These are phyloP conservation scores for Lactifluus subvellereus DNA, from an alignment of 768 basidiomycete genomes.

Conservation along the genomic window DNA sequence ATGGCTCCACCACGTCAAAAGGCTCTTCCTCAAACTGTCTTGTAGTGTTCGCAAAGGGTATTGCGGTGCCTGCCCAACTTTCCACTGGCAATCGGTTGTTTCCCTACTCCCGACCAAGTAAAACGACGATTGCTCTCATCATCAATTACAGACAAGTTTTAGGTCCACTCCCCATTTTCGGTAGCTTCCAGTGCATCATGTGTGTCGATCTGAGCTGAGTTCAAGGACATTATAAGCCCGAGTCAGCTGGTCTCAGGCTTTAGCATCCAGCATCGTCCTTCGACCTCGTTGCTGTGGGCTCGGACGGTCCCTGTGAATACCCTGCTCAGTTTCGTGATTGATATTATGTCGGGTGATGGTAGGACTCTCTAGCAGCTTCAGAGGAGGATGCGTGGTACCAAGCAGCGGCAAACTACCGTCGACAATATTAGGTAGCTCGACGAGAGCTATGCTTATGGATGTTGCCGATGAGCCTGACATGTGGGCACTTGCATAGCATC, in stretches of 20 bases:
- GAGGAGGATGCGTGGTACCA: not conserved
- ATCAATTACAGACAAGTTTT: not conserved
- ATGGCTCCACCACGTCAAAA: not conserved
- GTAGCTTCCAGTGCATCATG: not conserved
- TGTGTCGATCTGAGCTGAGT: not conserved
- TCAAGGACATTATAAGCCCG: not conserved
- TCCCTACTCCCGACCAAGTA: not conserved
- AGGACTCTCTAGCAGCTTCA: not conserved
- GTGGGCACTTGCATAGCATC: not conserved
- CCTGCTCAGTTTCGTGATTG: not conserved
- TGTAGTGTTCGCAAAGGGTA: not conserved
- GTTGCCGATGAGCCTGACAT: not conserved
- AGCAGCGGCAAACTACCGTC: not conserved
- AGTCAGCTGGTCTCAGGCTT: not conserved
- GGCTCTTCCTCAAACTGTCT: not conserved
- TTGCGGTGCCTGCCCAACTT: not conserved
- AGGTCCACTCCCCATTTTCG: not conserved
- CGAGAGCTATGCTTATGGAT: not conserved
- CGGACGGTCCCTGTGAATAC: not conserved
- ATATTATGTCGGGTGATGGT: not conserved
- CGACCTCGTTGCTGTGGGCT: not conserved
- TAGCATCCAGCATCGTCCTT: not conserved
- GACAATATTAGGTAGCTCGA: not conserved
- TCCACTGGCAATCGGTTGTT: not conserved
- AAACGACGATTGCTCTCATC: not conserved